Evolutionary conservation across 345 rosid species (phyloP), one percentile per base, ranked within the genome.

Genomic region (Trapa bicornis): DNA sequence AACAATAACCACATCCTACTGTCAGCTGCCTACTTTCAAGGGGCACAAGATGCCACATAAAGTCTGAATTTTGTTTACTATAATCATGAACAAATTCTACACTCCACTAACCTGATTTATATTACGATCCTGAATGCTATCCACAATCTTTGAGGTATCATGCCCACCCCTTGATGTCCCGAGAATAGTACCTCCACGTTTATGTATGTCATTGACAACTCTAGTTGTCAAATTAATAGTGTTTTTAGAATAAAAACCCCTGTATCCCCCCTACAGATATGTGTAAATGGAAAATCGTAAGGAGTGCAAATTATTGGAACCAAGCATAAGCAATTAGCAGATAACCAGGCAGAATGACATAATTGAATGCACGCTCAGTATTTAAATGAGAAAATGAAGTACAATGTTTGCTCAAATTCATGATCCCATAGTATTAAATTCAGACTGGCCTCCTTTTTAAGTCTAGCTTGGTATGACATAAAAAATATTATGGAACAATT

Each of bases 91-190:
- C 61, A 48, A 64, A 70, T 47, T 8, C 2, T 13, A 47, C 37
- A 6, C 37, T 43, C 38, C 48, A 37, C 74, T 56, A 37, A 80
- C 84, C 77, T 80, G 84, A 77, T 77, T 80, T 14, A 80, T 75
- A 35, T 81, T 79, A 37, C 81, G 81, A 66, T 80, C 79, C 70
- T 80, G 75, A 68, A 80, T 80, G 74, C 81, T 77, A 61, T 80
- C 81, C 22, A 80, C 84, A 39, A 80, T 80, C 77, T 80, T 80
- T 41, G 71, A 32, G 39, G 52, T 75, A 39, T 80, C 84, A 68
- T 75, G 73, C 70, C 84, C 84, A 38, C 84, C 84, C 41, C 79
- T 67, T 65, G 84, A 80, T 29, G 81, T 75, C 68, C 84, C 84
- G 4, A 80, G 66, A 67, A 75, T 10, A 4, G 84, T 80, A 17